These are phyloP conservation scores for Choiromyces venosus DNA, from an alignment of 495 filamentous ascomycete genomes.

Conservation along the genomic window DNA sequence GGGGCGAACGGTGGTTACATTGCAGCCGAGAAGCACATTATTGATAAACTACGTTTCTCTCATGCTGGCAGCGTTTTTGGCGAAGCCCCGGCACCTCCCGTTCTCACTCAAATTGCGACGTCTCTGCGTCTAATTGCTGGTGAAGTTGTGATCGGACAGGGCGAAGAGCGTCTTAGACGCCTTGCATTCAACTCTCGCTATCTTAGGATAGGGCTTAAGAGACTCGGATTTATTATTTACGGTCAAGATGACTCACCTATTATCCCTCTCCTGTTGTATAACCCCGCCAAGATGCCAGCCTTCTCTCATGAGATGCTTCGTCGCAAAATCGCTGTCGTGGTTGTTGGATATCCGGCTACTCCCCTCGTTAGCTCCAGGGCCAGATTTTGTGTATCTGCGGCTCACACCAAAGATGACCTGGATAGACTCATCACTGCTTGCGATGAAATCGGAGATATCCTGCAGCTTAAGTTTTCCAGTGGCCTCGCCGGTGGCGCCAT, in stretches of 20 bases:
- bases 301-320: slow-evolving; percentile 98
- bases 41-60: slow-evolving; percentile 77
- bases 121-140: slow-evolving; percentile 82
- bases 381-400: slow-evolving; percentile 89
- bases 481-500: slow-evolving; percentile 83
- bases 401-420: slow-evolving; percentile 96
- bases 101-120: slow-evolving; percentile 80
- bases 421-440: slow-evolving; percentile 85
- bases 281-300: slow-evolving; percentile 94
- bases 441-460: slow-evolving; percentile 82
- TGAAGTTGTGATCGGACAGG: slow-evolving; percentile 81
- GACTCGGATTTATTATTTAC: slow-evolving; percentile 92
- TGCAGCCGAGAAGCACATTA: slow-evolving; percentile 81
- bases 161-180: slow-evolving; percentile 90
- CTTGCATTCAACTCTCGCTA: slow-evolving; percentile 98
- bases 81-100: slow-evolving; percentile 78
- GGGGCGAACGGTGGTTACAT: slow-evolving; percentile 97
- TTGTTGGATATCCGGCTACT: slow-evolving; percentile 97
- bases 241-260: slow-evolving; percentile 98
- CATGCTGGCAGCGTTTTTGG: slow-evolving; percentile 85
- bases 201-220: slow-evolving; percentile 90
- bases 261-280: slow-evolving; percentile 87
- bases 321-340: slow-evolving; percentile 96
- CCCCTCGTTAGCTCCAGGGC: slow-evolving; percentile 89
- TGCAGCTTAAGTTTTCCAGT: slow-evolving; percentile 93